phyloP scores from a whole-genome alignment of 2,329 filamentous ascomycete genomes.

The Ascochyta lentis region DNA sequence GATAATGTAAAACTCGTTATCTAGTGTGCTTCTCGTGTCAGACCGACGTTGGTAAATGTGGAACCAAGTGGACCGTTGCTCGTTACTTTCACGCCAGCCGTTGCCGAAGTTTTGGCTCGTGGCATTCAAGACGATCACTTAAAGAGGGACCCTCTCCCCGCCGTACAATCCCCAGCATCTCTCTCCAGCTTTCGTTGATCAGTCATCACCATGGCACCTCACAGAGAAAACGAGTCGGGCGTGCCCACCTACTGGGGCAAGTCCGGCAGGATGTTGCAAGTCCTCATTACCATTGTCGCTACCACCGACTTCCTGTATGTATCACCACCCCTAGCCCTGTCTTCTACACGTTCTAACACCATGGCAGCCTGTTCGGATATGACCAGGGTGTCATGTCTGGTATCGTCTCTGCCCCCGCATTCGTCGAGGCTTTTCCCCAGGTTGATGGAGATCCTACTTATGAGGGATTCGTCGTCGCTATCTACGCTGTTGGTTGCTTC shows the following conservation, averaged over 20 bases:
- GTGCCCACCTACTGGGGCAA: constrained; percentile 41
- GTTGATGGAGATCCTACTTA: constrained; percentile 44
- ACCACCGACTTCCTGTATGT: constrained; percentile 53
- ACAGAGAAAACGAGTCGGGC: constrained; percentile 32
- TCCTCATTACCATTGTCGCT: constrained; percentile 52
- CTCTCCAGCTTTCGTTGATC: constrained; percentile 28
- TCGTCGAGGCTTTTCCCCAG: constrained; percentile 46
- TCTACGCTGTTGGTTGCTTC: constrained; percentile 59
- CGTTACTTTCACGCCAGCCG: constrained; percentile 18
- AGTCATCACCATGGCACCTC: constrained; percentile 33
- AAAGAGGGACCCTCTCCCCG: constrained; percentile 33
- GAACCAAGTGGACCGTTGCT: constrained; percentile 29
- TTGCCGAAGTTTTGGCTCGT: constrained; percentile 24
- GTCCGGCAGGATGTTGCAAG: constrained; percentile 39
- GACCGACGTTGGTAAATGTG: constrained; percentile 27
- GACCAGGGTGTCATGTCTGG: constrained; percentile 53
- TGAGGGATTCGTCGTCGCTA: constrained; percentile 57
- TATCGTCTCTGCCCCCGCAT: constrained; percentile 50
- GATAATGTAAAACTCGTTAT: constrained; percentile 37
- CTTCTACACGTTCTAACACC: too few species aligned
- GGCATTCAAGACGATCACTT: constrained; percentile 29
- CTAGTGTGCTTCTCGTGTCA: constrained; percentile 39
- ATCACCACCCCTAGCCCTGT: too few species aligned
- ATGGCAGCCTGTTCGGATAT: constrained; percentile 53
- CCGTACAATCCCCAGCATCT: constrained; percentile 28